Conservation (phyloP, 225 moss, liverwort and hornwort genomes). For the Physcomitrium patens region DNA sequence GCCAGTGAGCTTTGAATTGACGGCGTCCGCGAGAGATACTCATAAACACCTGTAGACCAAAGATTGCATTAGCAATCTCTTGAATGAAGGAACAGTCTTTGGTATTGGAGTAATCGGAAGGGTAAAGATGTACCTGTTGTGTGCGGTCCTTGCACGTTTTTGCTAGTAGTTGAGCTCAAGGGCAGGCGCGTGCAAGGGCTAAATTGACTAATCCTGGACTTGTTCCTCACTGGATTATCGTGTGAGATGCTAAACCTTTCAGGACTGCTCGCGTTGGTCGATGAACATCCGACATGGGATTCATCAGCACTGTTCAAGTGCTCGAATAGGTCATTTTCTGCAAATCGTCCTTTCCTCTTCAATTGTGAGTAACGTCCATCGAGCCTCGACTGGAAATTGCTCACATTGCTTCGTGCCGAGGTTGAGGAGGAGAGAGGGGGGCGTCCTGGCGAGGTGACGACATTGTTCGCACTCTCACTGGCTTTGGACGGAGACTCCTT, state of each 20-base stretch:
- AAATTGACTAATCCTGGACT: background rate
- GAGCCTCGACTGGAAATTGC: slow-evolving; percentile 20
- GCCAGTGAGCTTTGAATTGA: slow-evolving; percentile 41
- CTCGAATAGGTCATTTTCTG: slow-evolving; percentile 21
- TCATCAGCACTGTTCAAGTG: slow-evolving; percentile 42
- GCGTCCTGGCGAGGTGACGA: slow-evolving; percentile 26
- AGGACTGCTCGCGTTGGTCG: slow-evolving; percentile 36
- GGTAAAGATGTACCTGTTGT: slow-evolving; percentile 25
- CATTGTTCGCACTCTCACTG: slow-evolving; percentile 26
- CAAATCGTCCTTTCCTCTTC: slow-evolving; percentile 2
- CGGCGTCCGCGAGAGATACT: slow-evolving; percentile 30
- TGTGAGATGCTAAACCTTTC: slow-evolving; percentile 47
- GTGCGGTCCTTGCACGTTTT: slow-evolving; percentile 27
- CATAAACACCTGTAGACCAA: slow-evolving; percentile 20
- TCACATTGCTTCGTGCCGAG: slow-evolving; percentile 31
- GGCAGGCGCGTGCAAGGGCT: slow-evolving; percentile 10
- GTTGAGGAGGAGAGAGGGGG: slow-evolving; percentile 56
- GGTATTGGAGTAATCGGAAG: background rate
- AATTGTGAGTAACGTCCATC: slow-evolving; percentile 31
- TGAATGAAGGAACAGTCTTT: background rate
- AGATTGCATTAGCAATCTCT: background rate
- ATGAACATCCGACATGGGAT: slow-evolving; percentile 20
- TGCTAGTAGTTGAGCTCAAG: slow-evolving; percentile 17
- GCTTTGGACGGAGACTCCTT: slow-evolving; percentile 40
- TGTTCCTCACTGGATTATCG: slow-evolving; percentile 22